Evolutionary conservation across 176 grass and related monocot genomes (phyloP), one percentile per base, ranked within the genome.

Genomic region (Pharus latifolius): DNA sequence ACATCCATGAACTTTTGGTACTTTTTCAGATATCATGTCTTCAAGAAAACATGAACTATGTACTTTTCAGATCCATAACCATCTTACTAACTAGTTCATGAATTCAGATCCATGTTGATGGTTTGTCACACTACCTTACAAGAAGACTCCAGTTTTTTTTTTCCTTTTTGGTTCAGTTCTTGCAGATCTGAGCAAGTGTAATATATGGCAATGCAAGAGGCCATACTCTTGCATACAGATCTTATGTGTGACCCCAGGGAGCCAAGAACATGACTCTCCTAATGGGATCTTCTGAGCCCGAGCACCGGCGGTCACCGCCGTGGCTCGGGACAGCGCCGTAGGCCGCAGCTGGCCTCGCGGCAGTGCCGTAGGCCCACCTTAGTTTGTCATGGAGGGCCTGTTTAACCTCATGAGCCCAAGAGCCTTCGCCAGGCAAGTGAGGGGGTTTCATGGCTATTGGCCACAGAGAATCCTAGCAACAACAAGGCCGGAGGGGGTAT

Each of bases 191-290:
- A 75, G 48, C 70, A 49, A 43, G 46, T n/a, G n/a, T n/a, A n/a
- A n/a, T n/a, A 12, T 37, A 76, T 23, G 64, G 64, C 72, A 44
- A 34, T 2, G 20, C 64, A 12, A 43, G 12, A 33, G 24, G 61
- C 62, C 79, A 84, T 78, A 60, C 38, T 66, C 52, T 59, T 29
- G 31, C 32, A 5, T 6, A n/a, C 69, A 66, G 60, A 67, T 44
- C 67, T 54, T 87, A 96, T 28, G 92, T 96, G 65, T 96, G 92
- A 37, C 92, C 83, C 92, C 88, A 96, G 63, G 88, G 92, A 52
- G 88, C 92, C 84, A 96, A 88, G 88, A 96, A 96, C 78, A 96
- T 91, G 61, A 96, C 84, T 88, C 92, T 91, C 76, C 92, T 77
- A 54, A 96, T 96, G 25, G 92, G 92, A 56, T 96, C 92, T 60